Base-by-base conservation (phyloP, 768 basidiomycete genomes). In the Agaricus subrufescens region DNA sequence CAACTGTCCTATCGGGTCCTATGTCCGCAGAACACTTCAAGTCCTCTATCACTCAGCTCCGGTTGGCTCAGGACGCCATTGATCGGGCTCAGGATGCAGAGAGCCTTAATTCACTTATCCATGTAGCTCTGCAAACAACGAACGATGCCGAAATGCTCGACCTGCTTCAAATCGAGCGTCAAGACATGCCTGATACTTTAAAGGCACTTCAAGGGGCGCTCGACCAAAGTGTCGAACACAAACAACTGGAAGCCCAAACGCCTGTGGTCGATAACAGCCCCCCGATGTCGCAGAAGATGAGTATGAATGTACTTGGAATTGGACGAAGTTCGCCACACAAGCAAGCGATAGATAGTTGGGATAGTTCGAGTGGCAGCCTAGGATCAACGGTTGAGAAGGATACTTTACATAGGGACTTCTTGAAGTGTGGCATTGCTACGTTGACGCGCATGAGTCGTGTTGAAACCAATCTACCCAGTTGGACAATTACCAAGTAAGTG, bases 181-280 rank as follows among this genome's bases (percentile, higher is more conserved):
- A 82, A 45, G 86, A 89, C 66, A 85, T 89, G 79, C 85, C 86
- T 1, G 90, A 92, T 66, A 87, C 88, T 11, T 83, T 91, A 66
- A 89, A 89, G 71, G 84, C 89, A 3, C 74, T 92, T 15, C 89
- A 89, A 69, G 71, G 89, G 25, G 69, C 69, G 15, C 63, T 66
- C 25, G 69, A 69, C 49, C 82, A 80, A 9, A 70, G 87, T 51
- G 54, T 62, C 9, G 66, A 69, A 15, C 52, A 54, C 25, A 59
- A 64, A 7, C 34, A 11, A 8, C 30, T 40, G 8, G 82, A 83
- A 69, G 31, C 30, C 12, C 43, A 55, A 46, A 52, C 51, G 29
- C 49, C 55, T 2, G 4, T 42, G 43, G 46, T 47, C 46, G 49
- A 15, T 31, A 48, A n/a, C 19, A 48, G 31, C 4, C n/a, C 55